Evolutionary conservation across 2,329 filamentous ascomycete genomes (phyloP), one percentile per base, ranked within the genome.

Genomic region (Phaeomoniella chlamydospora): DNA sequence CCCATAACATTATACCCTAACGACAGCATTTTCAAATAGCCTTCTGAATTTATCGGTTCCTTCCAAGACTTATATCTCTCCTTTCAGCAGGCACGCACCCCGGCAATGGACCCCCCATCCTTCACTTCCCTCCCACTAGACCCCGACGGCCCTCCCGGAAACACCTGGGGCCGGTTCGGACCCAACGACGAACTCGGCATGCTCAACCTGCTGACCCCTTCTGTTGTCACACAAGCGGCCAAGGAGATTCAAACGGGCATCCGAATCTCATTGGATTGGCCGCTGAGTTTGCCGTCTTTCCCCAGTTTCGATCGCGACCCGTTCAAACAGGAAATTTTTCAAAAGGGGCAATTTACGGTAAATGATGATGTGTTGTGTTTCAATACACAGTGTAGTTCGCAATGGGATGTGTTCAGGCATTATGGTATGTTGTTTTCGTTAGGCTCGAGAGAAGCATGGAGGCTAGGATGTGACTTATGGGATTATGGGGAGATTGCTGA

Each of bases 121-220:
- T 49, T 49, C 38, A 40, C 39, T 4, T 52, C 58, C 3, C 61
- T 73, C 0, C 68, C 68, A 0, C 56, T 73, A 1, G 58, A 60
- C 38, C 62, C 64, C 33, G 49, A 58, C 38, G 67, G 67, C 0
- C 67, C 68, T 4, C 57, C 51, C 2, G 64, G 65, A 5, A 73
- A 73, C 38, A 66, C 70, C 4, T 74, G 70, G 70, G 68, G 68
- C 1, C 59, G 70, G 3, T 72, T 68, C 41, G 69, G 68, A 2
- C 46, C 55, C 4, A 38, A 55, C 2, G 70, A 74, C 39, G 54
- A 72, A 42, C 55, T 70, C 9, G 70, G 70, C 15, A 69, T 65
- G 45, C 55, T 74, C 1, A 73, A 73, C 47, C 56, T 70, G 2
- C 57, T 74, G 37, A 73, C 68, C 0, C 58, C 64, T 0, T 48